A percentile compares a stretch with the other conserved stretches of the same genome.
These are phyloP conservation scores for Emydomyces testavorans DNA, from an alignment of 2,329 filamentous ascomycete species.

Conservation along the genomic window DNA sequence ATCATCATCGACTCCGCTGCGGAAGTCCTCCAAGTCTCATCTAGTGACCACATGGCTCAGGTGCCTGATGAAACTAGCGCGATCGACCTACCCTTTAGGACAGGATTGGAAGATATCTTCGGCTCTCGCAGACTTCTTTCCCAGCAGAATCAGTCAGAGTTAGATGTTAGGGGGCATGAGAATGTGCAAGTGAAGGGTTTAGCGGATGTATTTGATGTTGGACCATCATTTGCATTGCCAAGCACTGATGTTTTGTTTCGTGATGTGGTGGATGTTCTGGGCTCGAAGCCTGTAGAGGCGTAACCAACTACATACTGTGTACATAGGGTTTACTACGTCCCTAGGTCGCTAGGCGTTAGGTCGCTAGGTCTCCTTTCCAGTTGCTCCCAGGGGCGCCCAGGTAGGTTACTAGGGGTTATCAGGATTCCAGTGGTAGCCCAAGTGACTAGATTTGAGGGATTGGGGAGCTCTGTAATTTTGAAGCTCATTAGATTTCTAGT, in stretches of 20 bases:
- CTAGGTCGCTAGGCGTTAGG: too few species aligned
- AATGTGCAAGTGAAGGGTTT: slow-evolving; percentile 20
- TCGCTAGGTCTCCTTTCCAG: too few species aligned
- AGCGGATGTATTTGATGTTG: slow-evolving; percentile 29
- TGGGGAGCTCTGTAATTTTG: too few species aligned
- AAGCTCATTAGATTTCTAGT: too few species aligned
- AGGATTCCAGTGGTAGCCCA: too few species aligned
- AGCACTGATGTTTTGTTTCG: slow-evolving; percentile 30
- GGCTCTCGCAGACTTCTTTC: slow-evolving; percentile 14
- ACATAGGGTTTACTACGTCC: too few species aligned
- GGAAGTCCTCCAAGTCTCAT: slow-evolving; percentile 47
- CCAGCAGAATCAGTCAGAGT: slow-evolving; percentile 5
- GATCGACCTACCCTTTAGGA: slow-evolving; percentile 20
- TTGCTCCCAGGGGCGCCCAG: too few species aligned
- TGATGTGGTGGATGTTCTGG: slow-evolving; percentile 29
- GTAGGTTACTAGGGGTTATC: too few species aligned
- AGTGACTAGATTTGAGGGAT: too few species aligned
- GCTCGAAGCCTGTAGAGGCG: slow-evolving; percentile 11
- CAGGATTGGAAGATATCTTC: slow-evolving; percentile 29
- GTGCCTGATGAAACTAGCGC: slow-evolving; percentile 20
- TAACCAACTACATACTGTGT: too few species aligned
- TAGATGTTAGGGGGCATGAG: slow-evolving; percentile 11
- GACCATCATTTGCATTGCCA: slow-evolving; percentile 31
- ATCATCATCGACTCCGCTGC: slow-evolving; percentile 64
- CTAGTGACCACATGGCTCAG: slow-evolving; percentile 20